Percentiles rank a stretch among this genome's conserved stretches.
Conservation (phyloP, 2,329 filamentous ascomycete species). For the Nemania bipapillata region DNA sequence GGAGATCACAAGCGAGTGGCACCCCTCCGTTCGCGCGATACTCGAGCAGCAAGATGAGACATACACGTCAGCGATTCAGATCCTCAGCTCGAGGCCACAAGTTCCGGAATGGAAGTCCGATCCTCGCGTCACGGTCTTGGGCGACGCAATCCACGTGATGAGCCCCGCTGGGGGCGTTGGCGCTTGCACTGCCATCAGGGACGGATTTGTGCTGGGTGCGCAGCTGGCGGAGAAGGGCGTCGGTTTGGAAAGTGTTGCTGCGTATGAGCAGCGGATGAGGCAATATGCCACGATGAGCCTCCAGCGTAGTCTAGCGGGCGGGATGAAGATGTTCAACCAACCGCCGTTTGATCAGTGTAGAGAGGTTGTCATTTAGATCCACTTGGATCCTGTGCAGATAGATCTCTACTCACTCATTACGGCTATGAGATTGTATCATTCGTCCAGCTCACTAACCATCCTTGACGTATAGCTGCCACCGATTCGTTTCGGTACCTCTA, state of each 20-base stretch:
- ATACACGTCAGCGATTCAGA: constrained; percentile 10
- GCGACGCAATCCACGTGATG: constrained; percentile 31
- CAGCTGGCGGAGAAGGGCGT: constrained; percentile 15
- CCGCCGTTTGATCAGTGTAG: constrained; percentile 19
- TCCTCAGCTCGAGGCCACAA: constrained; percentile 20
- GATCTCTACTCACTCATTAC: neutral
- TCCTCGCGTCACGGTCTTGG: constrained; percentile 26
- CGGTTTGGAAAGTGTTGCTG: constrained; percentile 1
- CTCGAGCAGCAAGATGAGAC: constrained; percentile 27
- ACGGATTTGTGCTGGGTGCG: constrained; percentile 23
- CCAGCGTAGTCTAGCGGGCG: constrained; percentile 14
- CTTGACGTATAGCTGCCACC: no score
- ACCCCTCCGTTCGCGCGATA: constrained; percentile 26
- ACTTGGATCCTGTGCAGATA: neutral
- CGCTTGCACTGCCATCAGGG: constrained; percentile 40
- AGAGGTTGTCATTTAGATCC: neutral
- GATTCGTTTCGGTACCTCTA: no score
- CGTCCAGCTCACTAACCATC: no score
- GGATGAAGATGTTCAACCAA: constrained; percentile 23
- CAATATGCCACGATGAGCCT: constrained; percentile 11
- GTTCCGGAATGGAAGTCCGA: constrained; percentile 24
- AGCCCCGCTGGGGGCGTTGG: constrained; percentile 39
- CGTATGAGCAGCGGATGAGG: constrained; percentile 19
- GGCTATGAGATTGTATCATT: neutral
- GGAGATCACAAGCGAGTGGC: constrained; percentile 29